phyloP scores from a whole-genome alignment of 2,329 filamentous ascomycete species.

The Paramyrothecium sp. region DNA sequence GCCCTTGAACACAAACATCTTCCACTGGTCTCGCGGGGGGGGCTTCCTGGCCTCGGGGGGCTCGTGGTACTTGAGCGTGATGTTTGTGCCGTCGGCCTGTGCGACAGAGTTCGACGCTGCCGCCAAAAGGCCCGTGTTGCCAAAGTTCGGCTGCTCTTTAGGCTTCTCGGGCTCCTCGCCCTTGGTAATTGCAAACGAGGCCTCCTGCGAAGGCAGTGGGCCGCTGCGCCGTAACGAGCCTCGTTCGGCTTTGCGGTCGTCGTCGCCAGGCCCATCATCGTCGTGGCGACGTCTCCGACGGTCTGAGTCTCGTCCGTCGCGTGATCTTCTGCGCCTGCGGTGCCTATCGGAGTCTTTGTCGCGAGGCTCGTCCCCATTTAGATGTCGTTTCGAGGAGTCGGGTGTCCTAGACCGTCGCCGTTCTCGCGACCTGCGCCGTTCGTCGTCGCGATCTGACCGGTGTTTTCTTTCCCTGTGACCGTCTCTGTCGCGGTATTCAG shows the following conservation, averaged over 20 bases:
- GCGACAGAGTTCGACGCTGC: slow-evolving; percentile 79
- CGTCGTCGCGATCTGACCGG: slow-evolving; percentile 18
- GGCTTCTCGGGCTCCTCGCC: slow-evolving; percentile 51
- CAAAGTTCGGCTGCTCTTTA: slow-evolving; percentile 88
- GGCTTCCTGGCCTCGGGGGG: slow-evolving; percentile 90
- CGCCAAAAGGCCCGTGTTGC: slow-evolving; percentile 76
- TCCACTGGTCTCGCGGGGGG: slow-evolving; percentile 75
- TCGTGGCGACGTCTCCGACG: slow-evolving; percentile 16
- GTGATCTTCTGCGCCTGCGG: slow-evolving; percentile 28
- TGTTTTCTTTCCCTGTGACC: slow-evolving; percentile 18
- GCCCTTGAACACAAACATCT: slow-evolving; percentile 90
- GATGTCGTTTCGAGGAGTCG: slow-evolving; percentile 16
- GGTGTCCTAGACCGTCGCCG: slow-evolving; percentile 30
- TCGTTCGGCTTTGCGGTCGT: slow-evolving; percentile 13
- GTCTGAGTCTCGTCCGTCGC: slow-evolving; percentile 25
- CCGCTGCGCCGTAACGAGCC: slow-evolving; percentile 33
- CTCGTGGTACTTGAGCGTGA: slow-evolving; percentile 94
- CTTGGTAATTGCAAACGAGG: slow-evolving; percentile 56
- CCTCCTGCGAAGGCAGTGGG: slow-evolving; percentile 59
- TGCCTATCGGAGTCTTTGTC: slow-evolving; percentile 22
- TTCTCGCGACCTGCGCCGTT: slow-evolving; percentile 26
- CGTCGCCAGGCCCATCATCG: slow-evolving; percentile 12
- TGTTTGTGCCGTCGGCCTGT: slow-evolving; percentile 69
- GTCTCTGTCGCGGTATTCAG: slow-evolving; percentile 14
- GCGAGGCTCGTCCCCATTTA: slow-evolving; percentile 9